Evolutionary conservation across 1,139 yeast species (phyloP), one percentile per base, ranked within the genome.

Genomic region (Suhomyces ambrosiae): DNA sequence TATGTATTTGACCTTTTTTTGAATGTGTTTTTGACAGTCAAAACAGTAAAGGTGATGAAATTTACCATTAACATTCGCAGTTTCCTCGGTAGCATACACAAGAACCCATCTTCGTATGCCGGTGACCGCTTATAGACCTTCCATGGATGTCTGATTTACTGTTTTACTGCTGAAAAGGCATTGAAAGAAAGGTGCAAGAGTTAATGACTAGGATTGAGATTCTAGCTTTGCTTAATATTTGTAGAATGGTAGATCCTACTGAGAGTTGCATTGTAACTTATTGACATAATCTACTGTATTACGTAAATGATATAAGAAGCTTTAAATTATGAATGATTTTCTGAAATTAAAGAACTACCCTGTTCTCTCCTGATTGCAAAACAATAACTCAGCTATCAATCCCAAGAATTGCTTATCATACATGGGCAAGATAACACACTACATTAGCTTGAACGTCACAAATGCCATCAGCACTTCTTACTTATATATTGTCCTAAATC

Each of bases 41-140:
- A 8, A 27, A 33, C 37, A 33, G 36, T 40, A 35, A 38, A 79
- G 60, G 71, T 82, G 90, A 83, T 82, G 90, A 83, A 80, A 79
- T 65, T 65, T 71, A 68, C 79, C 79, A 72, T 74, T 65, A 79
- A 82, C 90, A 82, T 82, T 82, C 89, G 89, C 89, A 82, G 89
- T 82, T 82, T 82, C 89, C 89, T 77, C 89, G 89, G 89, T 82
- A 83, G 86, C 81, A 71, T 76, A 79, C 88, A 71, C 65, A 67
- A 66, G 87, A 82, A 82, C 88, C 89, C 85, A 80, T 73, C 79
- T 77, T 73, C 62, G 86, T 80, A 76, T 78, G 81, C 67, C 87
- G 70, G 88, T 83, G 89, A 82, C 90, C 89, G 90, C 72, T 62
- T 62, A 50, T 54, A 49, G 77, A 71, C 76, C 85, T 79, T 79